Evolutionary conservation across 164 flowering plant genomes (phyloP).

Genomic region (Vitis labrusca): DNA sequence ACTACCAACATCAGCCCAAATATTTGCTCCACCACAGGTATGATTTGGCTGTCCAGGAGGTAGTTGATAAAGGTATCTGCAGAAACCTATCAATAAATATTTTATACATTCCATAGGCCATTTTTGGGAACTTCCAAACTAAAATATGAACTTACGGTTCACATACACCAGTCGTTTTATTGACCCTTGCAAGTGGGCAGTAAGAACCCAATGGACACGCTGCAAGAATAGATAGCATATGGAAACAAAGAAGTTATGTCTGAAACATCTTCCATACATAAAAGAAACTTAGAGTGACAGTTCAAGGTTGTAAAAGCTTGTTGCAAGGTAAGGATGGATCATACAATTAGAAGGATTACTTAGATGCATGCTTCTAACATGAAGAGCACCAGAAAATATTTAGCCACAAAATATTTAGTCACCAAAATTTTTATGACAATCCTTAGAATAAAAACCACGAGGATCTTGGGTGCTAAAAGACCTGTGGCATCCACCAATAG

Average conservation of each 20-base stretch:
- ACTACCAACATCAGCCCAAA: conserved; percentile 55
- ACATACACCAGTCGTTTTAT: conserved; percentile 46
- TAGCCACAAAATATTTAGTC: too few species aligned
- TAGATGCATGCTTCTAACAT: too few species aligned
- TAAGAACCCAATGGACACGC: conserved; percentile 74
- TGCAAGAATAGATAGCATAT: conserved; percentile 24
- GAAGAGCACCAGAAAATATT: too few species aligned
- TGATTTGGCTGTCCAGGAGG: conserved; percentile 56
- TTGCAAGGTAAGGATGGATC: too few species aligned
- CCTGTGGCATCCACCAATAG: too few species aligned
- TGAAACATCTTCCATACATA: not conserved
- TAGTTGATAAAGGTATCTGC: conserved; percentile 60
- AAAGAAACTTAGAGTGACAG: not conserved
- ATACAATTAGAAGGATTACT: too few species aligned
- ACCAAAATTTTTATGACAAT: too few species aligned
- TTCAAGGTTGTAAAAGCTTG: not conserved
- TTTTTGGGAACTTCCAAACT: not conserved
- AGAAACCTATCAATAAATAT: conserved; percentile 8
- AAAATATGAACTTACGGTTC: conserved; percentile 55
- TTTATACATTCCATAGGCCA: not conserved
- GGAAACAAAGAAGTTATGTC: not conserved
- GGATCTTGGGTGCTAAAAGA: too few species aligned
- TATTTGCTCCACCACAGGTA: conserved; percentile 73
- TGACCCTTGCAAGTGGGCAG: conserved; percentile 55
- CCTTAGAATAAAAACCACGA: too few species aligned